Percentiles rank a stretch among this genome's conserved stretches.
Conservation (phyloP, 1,139 yeast genomes). For the Magnusiomyces suaveolens region DNA sequence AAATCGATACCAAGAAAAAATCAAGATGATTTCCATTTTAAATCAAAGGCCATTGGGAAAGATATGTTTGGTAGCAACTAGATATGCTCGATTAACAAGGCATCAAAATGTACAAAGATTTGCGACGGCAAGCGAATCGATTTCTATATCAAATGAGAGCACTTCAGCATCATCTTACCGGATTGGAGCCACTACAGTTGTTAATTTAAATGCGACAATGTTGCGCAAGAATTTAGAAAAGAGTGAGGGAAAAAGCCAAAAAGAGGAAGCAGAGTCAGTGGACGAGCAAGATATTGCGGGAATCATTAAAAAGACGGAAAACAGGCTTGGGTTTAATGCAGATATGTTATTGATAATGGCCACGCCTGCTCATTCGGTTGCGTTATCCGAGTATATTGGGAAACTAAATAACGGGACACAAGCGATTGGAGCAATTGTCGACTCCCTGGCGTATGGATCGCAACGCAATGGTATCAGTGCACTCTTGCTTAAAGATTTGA, state of each 20-base stretch:
- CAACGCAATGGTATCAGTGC: constrained; percentile 28
- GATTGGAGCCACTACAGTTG: neutral
- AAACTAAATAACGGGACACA: neutral
- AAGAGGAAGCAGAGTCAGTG: neutral
- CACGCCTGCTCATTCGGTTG: neutral
- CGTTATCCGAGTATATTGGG: neutral
- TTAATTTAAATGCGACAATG: neutral
- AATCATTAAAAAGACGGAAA: neutral
- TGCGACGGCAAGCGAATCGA: neutral
- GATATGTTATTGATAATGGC: neutral
- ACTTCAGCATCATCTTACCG: neutral
- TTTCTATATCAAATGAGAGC: neutral
- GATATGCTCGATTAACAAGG: too few relatives aligned
- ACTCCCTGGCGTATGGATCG: constrained; percentile 28
- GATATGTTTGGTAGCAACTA: too few relatives aligned
- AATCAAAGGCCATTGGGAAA: too few relatives aligned
- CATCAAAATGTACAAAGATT: neutral
- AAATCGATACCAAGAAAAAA: too few relatives aligned
- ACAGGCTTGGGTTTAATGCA: neutral
- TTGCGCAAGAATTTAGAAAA: neutral
- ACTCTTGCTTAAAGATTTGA: constrained; percentile 15
- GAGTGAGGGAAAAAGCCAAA: neutral
- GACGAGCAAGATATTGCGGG: neutral
- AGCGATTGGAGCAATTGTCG: constrained; percentile 27
- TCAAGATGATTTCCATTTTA: too few relatives aligned